These are phyloP conservation scores for Heterobasidion irregulare DNA, from an alignment of 1,284 basidiomycete genomes.

Conservation along the genomic window DNA sequence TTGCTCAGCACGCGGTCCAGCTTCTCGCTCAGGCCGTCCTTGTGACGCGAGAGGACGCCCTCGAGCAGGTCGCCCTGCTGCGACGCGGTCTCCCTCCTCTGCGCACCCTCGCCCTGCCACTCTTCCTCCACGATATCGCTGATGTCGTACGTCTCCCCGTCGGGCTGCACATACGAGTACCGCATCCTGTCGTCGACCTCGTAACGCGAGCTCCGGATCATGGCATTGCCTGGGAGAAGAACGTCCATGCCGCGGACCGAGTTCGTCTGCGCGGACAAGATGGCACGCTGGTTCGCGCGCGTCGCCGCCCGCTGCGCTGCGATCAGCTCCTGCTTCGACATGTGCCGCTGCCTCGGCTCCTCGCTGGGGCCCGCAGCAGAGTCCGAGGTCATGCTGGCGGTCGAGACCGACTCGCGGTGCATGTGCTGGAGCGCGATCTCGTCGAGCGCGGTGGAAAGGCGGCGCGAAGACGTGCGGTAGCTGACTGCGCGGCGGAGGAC, in stretches of 20 bases:
- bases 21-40: conserved; percentile 61
- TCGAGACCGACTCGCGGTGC: conserved; percentile 56
- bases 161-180: conserved; percentile 86
- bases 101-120: conserved; percentile 41
- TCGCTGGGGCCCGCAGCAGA: conserved; percentile 25
- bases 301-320: conserved; percentile 84
- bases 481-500: conserved; percentile 73
- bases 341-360: conserved; percentile 33
- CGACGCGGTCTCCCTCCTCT: conserved; percentile 20
- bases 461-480: conserved; percentile 58
- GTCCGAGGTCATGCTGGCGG: conserved; percentile 37
- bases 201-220: conserved; percentile 77
- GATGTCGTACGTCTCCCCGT: conserved; percentile 86
- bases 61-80: conserved; percentile 56
- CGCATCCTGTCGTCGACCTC: conserved; percentile 67
- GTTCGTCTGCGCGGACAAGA: conserved; percentile 80
- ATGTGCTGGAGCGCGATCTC: conserved; percentile 66
- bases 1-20: conserved; percentile 75
- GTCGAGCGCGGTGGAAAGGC: conserved; percentile 65
- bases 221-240: conserved; percentile 72
- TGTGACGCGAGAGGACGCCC: conserved; percentile 46
- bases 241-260: conserved; percentile 83
- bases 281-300: conserved; percentile 79
- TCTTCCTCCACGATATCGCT: conserved; percentile 89
- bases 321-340: conserved; percentile 82